Conservation (phyloP, 2,329 filamentous ascomycete genomes). For the Botrytis squamosa region DNA sequence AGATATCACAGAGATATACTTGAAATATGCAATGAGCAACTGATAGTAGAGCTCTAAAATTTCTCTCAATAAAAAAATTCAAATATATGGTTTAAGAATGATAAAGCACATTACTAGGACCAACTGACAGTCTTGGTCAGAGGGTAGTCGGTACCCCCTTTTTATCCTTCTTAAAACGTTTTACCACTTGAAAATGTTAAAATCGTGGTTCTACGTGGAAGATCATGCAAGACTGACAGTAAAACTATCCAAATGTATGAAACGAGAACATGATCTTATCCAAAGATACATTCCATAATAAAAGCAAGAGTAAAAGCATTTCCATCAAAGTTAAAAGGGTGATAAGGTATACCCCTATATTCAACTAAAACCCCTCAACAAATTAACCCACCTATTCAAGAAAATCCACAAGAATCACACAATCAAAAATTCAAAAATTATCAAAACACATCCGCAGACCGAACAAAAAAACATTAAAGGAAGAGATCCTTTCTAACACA, state of each 20-base stretch:
- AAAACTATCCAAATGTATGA: neutral
- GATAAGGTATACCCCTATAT: neutral
- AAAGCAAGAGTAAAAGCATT: neutral
- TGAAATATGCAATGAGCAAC: too few relatives aligned
- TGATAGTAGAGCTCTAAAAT: too few relatives aligned
- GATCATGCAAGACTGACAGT: too few relatives aligned
- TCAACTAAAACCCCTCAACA: neutral
- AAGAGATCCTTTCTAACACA: neutral
- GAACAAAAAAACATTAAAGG: neutral
- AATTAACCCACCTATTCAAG: accelerated
- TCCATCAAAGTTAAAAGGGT: accelerated
- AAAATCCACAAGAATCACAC: neutral
- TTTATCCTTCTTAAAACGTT: neutral
- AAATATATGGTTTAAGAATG: neutral
- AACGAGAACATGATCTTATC: neutral
- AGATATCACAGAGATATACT: too few relatives aligned
- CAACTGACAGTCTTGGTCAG: neutral
- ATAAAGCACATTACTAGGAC: neutral
- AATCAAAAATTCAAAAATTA: neutral
- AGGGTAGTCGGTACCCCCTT: neutral
- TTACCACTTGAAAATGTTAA: too few relatives aligned
- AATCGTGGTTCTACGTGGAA: too few relatives aligned
- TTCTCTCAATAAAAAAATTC: neutral
- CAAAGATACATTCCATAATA: neutral
- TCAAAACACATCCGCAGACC: neutral